Percentiles rank a stretch among this genome's conserved stretches.
Conservation (phyloP, 352 stramenopile species). For the Pythium vanterpoolii region DNA sequence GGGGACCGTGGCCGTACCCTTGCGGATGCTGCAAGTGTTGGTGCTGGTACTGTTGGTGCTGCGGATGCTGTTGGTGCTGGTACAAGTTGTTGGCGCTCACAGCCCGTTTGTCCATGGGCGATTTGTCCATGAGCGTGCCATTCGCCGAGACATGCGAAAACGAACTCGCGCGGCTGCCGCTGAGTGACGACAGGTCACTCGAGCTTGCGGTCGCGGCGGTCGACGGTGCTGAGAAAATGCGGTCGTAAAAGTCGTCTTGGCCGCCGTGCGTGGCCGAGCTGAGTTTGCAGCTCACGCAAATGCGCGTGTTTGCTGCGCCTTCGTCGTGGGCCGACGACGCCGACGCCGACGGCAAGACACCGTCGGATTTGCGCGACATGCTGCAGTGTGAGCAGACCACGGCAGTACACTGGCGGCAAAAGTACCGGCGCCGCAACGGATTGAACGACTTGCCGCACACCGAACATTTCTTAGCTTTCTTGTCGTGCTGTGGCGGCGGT, state of each 20-base stretch:
- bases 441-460: slow-evolving; percentile 84
- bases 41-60: neutral
- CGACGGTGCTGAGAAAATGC: slow-evolving; percentile 56
- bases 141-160: slow-evolving; percentile 23
- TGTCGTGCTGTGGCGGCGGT: slow-evolving; percentile 26
- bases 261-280: slow-evolving; percentile 38
- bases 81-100: slow-evolving; percentile 15
- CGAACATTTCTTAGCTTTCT: slow-evolving; percentile 73
- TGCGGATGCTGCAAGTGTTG: neutral
- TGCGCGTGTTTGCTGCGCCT: slow-evolving; percentile 45
- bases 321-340: slow-evolving; percentile 38
- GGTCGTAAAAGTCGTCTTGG: slow-evolving; percentile 52
- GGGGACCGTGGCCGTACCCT: neutral
- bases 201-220: slow-evolving; percentile 16
- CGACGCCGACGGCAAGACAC: neutral
- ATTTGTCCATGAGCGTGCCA: slow-evolving; percentile 5
- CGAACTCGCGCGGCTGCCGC: slow-evolving; percentile 19
- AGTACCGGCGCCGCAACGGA: slow-evolving; percentile 65
- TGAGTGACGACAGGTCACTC: slow-evolving; percentile 23
- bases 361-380: slow-evolving; percentile 44
- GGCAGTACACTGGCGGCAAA: slow-evolving; percentile 58
- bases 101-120: slow-evolving; percentile 19
- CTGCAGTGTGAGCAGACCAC: slow-evolving; percentile 75
- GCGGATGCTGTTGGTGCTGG: neutral
- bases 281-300: slow-evolving; percentile 81